These are phyloP conservation scores for Yamadazyma dushanensis DNA, from an alignment of 1,139 yeast species.

Conservation along the genomic window DNA sequence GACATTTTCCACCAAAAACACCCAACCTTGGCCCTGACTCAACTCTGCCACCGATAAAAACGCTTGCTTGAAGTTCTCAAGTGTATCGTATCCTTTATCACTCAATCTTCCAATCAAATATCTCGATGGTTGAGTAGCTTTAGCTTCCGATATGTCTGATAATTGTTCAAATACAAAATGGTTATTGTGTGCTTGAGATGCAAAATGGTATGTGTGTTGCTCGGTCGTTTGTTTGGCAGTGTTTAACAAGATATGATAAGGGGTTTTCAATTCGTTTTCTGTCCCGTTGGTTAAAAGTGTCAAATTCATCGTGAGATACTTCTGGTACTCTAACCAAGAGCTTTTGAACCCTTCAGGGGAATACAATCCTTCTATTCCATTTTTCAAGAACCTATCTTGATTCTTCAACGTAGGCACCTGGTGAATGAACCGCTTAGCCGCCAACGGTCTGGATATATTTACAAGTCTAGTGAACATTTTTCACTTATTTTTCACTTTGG, in stretches of 20 bases:
- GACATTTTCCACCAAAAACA: conserved; percentile 75
- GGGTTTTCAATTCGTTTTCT: conserved; percentile 72
- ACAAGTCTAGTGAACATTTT: conserved; percentile 9
- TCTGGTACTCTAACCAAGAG: conserved; percentile 85
- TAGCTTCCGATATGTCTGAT: conserved; percentile 30
- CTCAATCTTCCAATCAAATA: conserved; percentile 44
- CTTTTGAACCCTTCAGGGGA: conserved; percentile 64
- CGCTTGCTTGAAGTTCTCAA: conserved; percentile 56
- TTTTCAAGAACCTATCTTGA: conserved; percentile 33
- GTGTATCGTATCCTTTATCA: conserved; percentile 35
- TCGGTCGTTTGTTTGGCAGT: conserved; percentile 71
- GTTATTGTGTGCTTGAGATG: conserved; percentile 91
- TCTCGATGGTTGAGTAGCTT: conserved; percentile 48
- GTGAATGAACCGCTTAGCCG: conserved; percentile 47
- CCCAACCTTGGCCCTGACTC: conserved; percentile 78
- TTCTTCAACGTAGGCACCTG: conserved; percentile 60
- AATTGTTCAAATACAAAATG: conserved; percentile 84
- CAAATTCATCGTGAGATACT: conserved; percentile 63
- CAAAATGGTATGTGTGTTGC: conserved; percentile 77
- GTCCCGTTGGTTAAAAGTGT: conserved; percentile 79
- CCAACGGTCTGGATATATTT: conserved; percentile 6
- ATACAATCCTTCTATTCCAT: conserved; percentile 74
- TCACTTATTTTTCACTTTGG: background rate
- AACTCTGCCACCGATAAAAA: conserved; percentile 57
- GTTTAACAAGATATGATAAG: conserved; percentile 73